Evolutionary conservation across 768 basidiomycete genomes (phyloP), one percentile per base, ranked within the genome.

Genomic region (Boletus speciosus): DNA sequence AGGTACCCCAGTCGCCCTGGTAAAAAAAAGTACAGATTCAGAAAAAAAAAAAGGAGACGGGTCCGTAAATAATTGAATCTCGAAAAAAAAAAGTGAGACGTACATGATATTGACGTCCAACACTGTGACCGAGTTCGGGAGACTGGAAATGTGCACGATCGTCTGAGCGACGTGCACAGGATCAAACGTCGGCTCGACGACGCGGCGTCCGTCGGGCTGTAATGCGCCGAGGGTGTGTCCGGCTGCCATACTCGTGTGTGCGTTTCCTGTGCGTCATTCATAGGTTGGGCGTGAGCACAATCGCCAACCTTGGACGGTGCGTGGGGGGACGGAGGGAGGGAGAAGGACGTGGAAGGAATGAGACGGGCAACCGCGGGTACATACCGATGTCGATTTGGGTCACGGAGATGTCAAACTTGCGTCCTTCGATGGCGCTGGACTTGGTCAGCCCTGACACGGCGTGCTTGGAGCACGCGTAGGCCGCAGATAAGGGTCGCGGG

Each of bases 321-420:
- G 29, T 31, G 29, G 9, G 8, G 6, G 29, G 29, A 10, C 8
- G 7, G 29, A 8, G 29, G 29, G 29, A 8, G 29, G 29, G 29
- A 8, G 29, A 31, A 10, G 7, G 31, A 10, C 10, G 31, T 31
- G 10, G 14, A 29, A 25, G 4, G 36, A 21, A 2, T 5, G 9
- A 21, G 21, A 10, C 9, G 23, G 29, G 11, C 5, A 6, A 1
- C 10, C 31, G n/a, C 15, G 37, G 44, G 27, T 4, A 45, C 66
- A 29, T 43, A 84, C 90, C 91, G 44, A 93, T 89, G 66, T 93
- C 91, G 45, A 93, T 80, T 64, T 93, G 90, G 2, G 86, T 88
- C 63, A 82, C 83, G 4, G 89, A 82, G 50, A 95, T 92, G 62
- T 82, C 76, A 67, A 81, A 81, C 31, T 78, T 73, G 7, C 91